phyloP scores from a whole-genome alignment of 805 yeast species.

The Candida pseudofarinosa region DNA sequence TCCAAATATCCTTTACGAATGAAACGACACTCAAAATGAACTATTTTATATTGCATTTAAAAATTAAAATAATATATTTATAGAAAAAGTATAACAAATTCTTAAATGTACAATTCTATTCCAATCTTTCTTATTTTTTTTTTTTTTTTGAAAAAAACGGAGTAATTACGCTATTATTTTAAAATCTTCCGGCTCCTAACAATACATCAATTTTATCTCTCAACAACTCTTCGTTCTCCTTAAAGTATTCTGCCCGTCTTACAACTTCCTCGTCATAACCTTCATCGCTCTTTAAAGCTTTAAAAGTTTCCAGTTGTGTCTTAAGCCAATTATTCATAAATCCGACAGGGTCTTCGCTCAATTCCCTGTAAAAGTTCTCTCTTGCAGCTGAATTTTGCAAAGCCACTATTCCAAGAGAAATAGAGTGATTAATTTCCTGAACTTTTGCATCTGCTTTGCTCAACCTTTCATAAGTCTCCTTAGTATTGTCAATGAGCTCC shows the following conservation, averaged over 20 bases:
- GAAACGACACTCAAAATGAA: neutral
- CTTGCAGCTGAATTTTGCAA: conserved; percentile 57
- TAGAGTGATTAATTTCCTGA: conserved; percentile 38
- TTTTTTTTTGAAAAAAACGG: too few relatives aligned
- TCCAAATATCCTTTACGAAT: neutral
- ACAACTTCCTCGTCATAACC: conserved; percentile 86
- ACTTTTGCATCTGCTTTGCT: conserved; percentile 42
- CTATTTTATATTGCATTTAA: neutral
- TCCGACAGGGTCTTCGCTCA: conserved; percentile 72
- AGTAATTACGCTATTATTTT: too few relatives aligned
- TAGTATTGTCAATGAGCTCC: conserved; percentile 33
- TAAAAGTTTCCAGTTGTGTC: conserved; percentile 79
- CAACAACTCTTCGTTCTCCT: conserved; percentile 62
- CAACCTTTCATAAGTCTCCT: conserved; percentile 39
- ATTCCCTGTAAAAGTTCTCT: conserved; percentile 70
- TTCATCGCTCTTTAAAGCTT: conserved; percentile 84
- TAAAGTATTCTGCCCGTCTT: conserved; percentile 74
- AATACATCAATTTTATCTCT: conserved; percentile 76
- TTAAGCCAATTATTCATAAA: conserved; percentile 72
- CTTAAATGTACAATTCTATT: neutral
- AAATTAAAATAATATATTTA: too few relatives aligned
- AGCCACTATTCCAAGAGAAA: conserved; percentile 48
- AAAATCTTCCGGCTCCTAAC: conserved; percentile 53
- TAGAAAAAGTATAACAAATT: neutral
- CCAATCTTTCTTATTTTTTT: too few relatives aligned